Base-by-base conservation (phyloP, 768 basidiomycete genomes). In the Neoboletus subvelutipes region DNA sequence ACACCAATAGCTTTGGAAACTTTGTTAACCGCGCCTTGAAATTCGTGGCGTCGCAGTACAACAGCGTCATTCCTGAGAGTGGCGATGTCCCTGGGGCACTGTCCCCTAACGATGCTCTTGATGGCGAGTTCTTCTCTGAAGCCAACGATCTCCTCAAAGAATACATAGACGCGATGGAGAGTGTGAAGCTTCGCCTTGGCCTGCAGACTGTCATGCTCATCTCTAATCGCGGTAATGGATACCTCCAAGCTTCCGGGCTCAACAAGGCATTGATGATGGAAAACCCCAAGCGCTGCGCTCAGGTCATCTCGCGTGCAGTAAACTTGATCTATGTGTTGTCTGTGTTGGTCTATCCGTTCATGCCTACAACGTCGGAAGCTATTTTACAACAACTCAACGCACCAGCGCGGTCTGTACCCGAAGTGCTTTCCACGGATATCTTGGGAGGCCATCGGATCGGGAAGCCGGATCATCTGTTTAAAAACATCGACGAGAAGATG, bases 1-100 rank as follows among this genome's bases (percentile, higher is more conserved):
- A 18, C 11, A 15, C 41, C 18, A 22, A 40, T 24, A 93, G 92
- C 75, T 90, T 99, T 64, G 97, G 97, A 43, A 99, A 99, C 77
- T 98, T 97, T 65, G 90, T 98, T 61, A 99, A 99, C 73, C 89
- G 97, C 28, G 80, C 84, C 18, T 78, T 98, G 69, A 98, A 98
- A 73, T 99, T 99, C 69, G 83, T 94, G 31, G 83, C 88, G 7
- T 88, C 91, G 6, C 92, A 93, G 68, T 96, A 88, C 68, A 82
- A 85, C 52, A 74, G 90, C 48, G 74, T 88, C 42, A 79, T 98
- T 37, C 94, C 96, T 1, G 92, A 95, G 50, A 82, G 89, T 39
- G 80, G 77, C 18, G 89, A 92, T 60, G 74, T 76, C 20, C 80
- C 83, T 9, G 91, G 91, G 7, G 84, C 87, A 18, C 75, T 91